These are phyloP conservation scores for Cryphonectria radicalis DNA, from an alignment of 2,329 filamentous ascomycete genomes.

Conservation along the genomic window DNA sequence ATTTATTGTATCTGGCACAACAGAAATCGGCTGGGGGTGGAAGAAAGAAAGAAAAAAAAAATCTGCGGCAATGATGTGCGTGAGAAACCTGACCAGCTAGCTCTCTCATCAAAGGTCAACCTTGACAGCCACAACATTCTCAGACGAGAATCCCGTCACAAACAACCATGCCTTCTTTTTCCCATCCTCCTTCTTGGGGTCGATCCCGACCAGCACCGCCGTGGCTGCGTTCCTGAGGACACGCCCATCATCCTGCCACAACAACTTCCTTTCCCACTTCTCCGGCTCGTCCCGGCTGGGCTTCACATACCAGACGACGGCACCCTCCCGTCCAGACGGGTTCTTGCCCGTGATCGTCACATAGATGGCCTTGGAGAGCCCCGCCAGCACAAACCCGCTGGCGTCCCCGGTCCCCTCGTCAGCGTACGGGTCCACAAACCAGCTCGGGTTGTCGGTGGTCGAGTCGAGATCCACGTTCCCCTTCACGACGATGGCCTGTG, in stretches of 20 bases:
- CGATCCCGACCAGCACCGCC: constrained; percentile 57
- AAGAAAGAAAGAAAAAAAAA: neutral
- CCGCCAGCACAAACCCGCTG: constrained; percentile 58
- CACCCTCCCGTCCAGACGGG: constrained; percentile 44
- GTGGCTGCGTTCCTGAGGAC: constrained; percentile 54
- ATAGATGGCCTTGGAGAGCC: constrained; percentile 47
- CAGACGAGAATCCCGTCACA: constrained; percentile 58
- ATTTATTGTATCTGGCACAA: neutral
- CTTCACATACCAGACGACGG: constrained; percentile 50
- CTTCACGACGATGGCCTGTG: constrained; percentile 43
- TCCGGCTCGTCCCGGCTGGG: constrained; percentile 22
- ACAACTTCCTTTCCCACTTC: constrained; percentile 48
- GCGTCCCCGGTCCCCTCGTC: constrained; percentile 45
- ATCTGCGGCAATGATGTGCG: too few relatives aligned
- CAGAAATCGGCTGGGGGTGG: neutral
- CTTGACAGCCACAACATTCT: constrained; percentile 54
- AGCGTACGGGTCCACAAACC: constrained; percentile 58
- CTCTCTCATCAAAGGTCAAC: constrained; percentile 47
- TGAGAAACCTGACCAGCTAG: neutral
- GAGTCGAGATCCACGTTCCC: constrained; percentile 50
- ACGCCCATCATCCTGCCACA: constrained; percentile 63
- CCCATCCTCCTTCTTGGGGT: constrained; percentile 48
- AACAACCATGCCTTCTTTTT: constrained; percentile 60
- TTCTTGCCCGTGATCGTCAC: constrained; percentile 40
- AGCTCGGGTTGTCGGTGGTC: constrained; percentile 61